Percentiles rank a stretch among this genome's conserved stretches.
Conservation (phyloP, 805 yeast species). For the Barnettozyma wickerhamii region DNA sequence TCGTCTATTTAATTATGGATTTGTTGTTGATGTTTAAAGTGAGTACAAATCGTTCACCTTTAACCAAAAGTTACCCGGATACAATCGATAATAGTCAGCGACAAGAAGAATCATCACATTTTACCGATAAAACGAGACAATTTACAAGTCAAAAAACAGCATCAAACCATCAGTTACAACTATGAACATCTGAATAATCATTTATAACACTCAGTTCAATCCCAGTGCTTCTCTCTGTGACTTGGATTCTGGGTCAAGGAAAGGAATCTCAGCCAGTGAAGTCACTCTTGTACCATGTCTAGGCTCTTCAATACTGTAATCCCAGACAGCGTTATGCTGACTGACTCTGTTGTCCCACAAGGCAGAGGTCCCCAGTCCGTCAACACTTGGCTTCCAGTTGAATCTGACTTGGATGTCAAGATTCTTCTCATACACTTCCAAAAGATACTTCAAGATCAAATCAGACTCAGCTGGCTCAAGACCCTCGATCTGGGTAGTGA, state of each 20-base stretch:
- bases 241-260: slow-evolving; percentile 2
- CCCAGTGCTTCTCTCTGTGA: slow-evolving; percentile 1
- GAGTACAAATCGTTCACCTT: neutral
- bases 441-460: slow-evolving; percentile 39
- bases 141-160: neutral
- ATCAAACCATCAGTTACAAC: neutral
- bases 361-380: neutral
- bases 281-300: slow-evolving; percentile 65
- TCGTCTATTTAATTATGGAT: no score
- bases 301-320: slow-evolving; percentile 47
- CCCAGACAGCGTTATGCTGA: neutral
- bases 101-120: no score
- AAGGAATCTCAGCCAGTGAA: slow-evolving; percentile 59
- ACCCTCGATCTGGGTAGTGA: slow-evolving; percentile 40
- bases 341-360: no score
- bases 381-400: neutral
- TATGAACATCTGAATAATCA: no score
- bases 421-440: slow-evolving; percentile 40
- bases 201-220: neutral
- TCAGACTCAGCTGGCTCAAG: slow-evolving; percentile 33
- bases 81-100: no score
- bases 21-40: neutral
- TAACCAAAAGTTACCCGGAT: neutral
- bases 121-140: neutral
- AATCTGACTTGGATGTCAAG: slow-evolving; percentile 35